Conservation (phyloP, 192 early-diverging fungal genomes). For the Podila verticillata region DNA sequence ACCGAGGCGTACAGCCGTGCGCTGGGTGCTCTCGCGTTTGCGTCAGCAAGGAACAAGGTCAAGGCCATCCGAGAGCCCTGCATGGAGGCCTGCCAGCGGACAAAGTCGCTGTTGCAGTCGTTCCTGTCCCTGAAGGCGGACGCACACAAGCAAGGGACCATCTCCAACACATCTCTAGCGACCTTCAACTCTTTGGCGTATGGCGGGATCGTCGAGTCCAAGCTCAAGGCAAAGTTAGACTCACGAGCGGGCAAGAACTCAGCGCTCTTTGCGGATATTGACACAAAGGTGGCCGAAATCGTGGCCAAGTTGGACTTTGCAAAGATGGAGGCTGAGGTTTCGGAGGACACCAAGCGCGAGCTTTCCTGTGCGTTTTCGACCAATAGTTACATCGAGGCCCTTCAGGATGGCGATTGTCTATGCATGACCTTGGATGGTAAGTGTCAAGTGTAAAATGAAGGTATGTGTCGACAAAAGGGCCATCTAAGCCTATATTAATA, state of each 20-base stretch:
- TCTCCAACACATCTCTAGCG: slow-evolving; percentile 53
- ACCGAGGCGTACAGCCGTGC: slow-evolving; percentile 27
- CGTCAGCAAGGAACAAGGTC: slow-evolving; percentile 18
- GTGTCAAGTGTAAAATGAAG: not conserved
- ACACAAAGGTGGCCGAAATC: slow-evolving; percentile 37
- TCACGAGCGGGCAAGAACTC: slow-evolving; percentile 49
- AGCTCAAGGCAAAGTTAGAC: slow-evolving; percentile 50
- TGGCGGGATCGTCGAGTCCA: slow-evolving; percentile 41
- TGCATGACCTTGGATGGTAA: slow-evolving; percentile 55
- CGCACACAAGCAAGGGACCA: slow-evolving; percentile 39
- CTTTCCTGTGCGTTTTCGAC: slow-evolving; percentile 51
- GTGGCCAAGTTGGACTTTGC: slow-evolving; percentile 43
- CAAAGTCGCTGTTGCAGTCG: slow-evolving; percentile 26
- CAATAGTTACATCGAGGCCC: slow-evolving; percentile 49
- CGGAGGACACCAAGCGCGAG: slow-evolving; percentile 31
- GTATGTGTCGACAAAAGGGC: no score
- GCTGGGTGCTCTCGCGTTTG: slow-evolving; percentile 14
- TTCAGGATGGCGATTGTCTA: slow-evolving; percentile 53
- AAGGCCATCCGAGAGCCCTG: slow-evolving; percentile 16
- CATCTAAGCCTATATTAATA: no score
- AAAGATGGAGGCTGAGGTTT: slow-evolving; percentile 38
- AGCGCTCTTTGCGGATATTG: slow-evolving; percentile 46
- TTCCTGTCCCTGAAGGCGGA: slow-evolving; percentile 43
- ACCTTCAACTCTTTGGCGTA: slow-evolving; percentile 56
- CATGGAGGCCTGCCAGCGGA: slow-evolving; percentile 29